Conservation (phyloP, 1,284 basidiomycete genomes). For the Irpex rosettiformis region DNA sequence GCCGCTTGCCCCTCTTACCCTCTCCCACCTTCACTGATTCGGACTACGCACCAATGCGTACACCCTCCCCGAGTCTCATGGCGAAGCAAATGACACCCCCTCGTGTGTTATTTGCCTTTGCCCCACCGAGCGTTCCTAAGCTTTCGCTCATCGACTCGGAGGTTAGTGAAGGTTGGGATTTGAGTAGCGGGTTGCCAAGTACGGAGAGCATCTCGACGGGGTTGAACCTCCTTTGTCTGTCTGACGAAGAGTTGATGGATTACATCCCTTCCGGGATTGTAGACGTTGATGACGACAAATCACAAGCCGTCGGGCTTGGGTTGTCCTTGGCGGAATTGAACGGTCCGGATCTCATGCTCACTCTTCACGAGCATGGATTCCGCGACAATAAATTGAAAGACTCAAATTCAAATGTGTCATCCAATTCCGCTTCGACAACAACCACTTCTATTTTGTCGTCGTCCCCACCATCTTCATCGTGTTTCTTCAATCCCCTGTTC, state of each 20-base stretch:
- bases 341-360: not conserved
- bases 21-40: not conserved
- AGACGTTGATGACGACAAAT: not conserved
- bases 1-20: not conserved
- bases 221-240: conserved; percentile 2
- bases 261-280: not conserved
- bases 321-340: not conserved
- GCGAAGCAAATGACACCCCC: not conserved
- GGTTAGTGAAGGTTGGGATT: not conserved
- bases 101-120: not conserved
- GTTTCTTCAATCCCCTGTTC: not conserved
- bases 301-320: not conserved
- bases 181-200: not conserved
- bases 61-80: conserved; percentile 4
- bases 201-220: not conserved
- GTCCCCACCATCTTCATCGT: not conserved
- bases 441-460: not conserved
- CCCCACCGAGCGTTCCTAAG: not conserved
- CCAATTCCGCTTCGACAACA: not conserved
- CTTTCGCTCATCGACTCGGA: not conserved
- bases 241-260: not conserved
- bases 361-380: not conserved
- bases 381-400: not conserved
- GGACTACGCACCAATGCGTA: conserved; percentile 2
- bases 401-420: not conserved